Percentiles rank a stretch among this genome's conserved stretches.
These are phyloP conservation scores for Kalaharituber pfeilii DNA, from an alignment of 2,329 filamentous ascomycete genomes.

Conservation along the genomic window DNA sequence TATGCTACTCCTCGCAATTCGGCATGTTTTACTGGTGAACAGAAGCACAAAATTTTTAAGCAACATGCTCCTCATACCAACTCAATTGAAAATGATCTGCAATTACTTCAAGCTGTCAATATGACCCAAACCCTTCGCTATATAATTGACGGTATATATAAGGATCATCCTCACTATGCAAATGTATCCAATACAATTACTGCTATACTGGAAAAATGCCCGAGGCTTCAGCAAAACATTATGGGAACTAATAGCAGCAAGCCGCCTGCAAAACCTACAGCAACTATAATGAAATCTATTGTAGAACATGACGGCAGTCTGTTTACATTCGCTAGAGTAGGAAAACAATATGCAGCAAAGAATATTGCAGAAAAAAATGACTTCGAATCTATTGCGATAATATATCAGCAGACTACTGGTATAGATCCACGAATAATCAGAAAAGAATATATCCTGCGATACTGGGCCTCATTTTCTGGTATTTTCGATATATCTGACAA, in stretches of 20 bases:
- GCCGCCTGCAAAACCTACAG: background rate
- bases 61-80: constrained; percentile 5
- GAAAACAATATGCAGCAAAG: background rate
- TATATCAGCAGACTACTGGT: background rate
- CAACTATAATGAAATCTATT: background rate
- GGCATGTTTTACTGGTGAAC: background rate
- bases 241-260: background rate
- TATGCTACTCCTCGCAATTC: background rate
- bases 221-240: background rate
- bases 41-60: constrained; percentile 7
- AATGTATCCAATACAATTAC: background rate
- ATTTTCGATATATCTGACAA: background rate
- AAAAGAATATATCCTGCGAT: background rate
- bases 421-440: background rate
- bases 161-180: background rate
- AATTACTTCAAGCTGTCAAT: constrained; percentile 2
- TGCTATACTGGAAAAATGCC: background rate
- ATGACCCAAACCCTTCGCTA: background rate
- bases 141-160: background rate
- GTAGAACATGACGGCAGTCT: background rate
- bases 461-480: background rate
- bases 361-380: background rate
- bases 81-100: constrained; percentile 1
- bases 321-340: background rate
- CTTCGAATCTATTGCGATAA: background rate